A percentile compares a stretch with the other conserved stretches of the same genome.
phyloP scores from a whole-genome alignment of 2,329 filamentous ascomycete genomes.

The Phyllosticta citrichinensis region DNA sequence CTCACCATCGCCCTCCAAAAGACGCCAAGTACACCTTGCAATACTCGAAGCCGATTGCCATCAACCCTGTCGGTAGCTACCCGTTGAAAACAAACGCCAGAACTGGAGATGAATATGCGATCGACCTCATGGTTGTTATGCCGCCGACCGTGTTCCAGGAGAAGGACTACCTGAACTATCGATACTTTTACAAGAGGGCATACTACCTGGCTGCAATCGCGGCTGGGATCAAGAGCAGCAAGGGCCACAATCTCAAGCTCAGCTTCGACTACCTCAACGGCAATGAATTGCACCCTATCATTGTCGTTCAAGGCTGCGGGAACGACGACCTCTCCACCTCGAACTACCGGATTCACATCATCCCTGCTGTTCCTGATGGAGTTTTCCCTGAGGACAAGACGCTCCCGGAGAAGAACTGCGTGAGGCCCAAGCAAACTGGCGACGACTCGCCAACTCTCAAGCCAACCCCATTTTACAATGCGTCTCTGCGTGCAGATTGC shows the following conservation, averaged over 20 bases:
- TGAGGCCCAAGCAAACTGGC: conserved; percentile 46
- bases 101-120: conserved; percentile 45
- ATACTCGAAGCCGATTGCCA: conserved; percentile 62
- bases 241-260: conserved; percentile 46
- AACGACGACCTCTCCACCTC: conserved; percentile 27
- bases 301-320: conserved; percentile 36
- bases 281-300: conserved; percentile 65
- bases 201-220: conserved; percentile 83
- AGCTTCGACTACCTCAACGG: conserved; percentile 59
- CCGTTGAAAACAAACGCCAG: conserved; percentile 64
- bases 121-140: conserved; percentile 86
- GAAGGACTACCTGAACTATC: conserved; percentile 86
- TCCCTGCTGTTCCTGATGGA: conserved; percentile 60
- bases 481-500: conserved; percentile 68
- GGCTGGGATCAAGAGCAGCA: conserved; percentile 52
- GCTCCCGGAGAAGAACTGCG: conserved; percentile 56
- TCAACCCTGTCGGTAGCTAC: conserved; percentile 88
- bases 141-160: conserved; percentile 71
- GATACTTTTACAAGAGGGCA: conserved; percentile 89
- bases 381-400: conserved; percentile 66
- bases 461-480: conserved; percentile 81
- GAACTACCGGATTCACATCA: conserved; percentile 53
- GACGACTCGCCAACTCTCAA: conserved; percentile 31
- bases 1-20: conserved; percentile 64
- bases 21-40: conserved; percentile 74